Conservation (phyloP, 2,329 filamentous ascomycete genomes). For the Penicillium paneum region DNA sequence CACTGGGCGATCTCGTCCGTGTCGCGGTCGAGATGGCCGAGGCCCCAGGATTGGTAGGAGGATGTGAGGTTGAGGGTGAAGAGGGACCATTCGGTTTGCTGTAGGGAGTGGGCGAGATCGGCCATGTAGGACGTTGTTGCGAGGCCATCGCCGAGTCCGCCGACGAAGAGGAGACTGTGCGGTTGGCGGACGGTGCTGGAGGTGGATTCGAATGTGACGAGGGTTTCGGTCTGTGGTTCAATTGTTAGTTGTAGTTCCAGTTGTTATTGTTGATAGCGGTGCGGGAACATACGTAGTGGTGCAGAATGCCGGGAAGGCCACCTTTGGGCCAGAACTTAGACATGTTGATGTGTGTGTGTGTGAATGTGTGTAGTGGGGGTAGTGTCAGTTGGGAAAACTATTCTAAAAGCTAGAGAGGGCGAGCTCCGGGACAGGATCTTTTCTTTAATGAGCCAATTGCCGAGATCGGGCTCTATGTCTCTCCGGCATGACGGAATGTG, state of each 20-base stretch:
- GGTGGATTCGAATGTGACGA: constrained; percentile 44
- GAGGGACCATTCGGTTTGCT: constrained; percentile 52
- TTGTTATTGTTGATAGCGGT: not conserved
- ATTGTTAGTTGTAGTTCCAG: constrained; percentile 11
- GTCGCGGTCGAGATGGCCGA: constrained; percentile 52
- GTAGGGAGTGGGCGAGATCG: constrained; percentile 48
- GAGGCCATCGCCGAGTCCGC: constrained; percentile 58
- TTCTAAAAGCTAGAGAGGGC: not conserved
- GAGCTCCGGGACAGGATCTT: not conserved
- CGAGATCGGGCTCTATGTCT: constrained; percentile 13
- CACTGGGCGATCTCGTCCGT: constrained; percentile 53
- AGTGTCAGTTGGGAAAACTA: not conserved
- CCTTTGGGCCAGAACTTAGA: constrained; percentile 39
- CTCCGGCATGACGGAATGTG: constrained; percentile 2
- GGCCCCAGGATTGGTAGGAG: constrained; percentile 55
- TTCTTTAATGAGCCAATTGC: constrained; percentile 12
- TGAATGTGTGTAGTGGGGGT: not conserved
- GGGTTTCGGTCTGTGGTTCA: constrained; percentile 27
- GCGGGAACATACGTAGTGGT: constrained; percentile 34
- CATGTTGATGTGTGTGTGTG: constrained; percentile 16
- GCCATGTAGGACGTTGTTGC: constrained; percentile 54
- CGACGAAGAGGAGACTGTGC: constrained; percentile 56
- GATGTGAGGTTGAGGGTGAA: constrained; percentile 53
- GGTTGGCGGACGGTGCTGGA: constrained; percentile 30
- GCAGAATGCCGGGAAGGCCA: constrained; percentile 36